Evolutionary conservation across 352 stramenopile species (phyloP).

Genomic region (Bremia lactucae): DNA sequence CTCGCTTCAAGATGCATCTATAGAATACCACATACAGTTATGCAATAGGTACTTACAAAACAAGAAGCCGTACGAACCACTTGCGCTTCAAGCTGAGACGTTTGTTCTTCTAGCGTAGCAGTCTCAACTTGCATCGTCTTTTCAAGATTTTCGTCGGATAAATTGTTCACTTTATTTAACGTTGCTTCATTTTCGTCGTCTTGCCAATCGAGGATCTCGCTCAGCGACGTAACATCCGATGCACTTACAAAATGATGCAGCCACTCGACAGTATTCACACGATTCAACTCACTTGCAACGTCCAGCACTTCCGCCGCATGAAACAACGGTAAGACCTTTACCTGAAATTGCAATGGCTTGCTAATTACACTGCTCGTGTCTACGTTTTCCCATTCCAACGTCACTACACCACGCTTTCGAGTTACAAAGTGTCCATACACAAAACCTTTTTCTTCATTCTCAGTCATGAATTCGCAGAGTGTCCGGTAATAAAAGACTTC

Average conservation of each 20-base stretch:
- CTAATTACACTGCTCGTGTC: constrained; percentile 35
- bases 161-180: constrained; percentile 5
- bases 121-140: constrained; percentile 6
- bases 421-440: constrained; percentile 25
- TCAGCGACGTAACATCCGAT: constrained; percentile 12
- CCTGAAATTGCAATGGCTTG: constrained; percentile 29
- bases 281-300: constrained; percentile 4
- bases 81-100: constrained; percentile 25
- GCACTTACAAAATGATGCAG: constrained; percentile 8
- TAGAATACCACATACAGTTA: not conserved
- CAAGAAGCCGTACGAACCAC: constrained; percentile 17
- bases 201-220: constrained; percentile 14
- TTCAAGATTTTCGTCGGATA: constrained; percentile 1
- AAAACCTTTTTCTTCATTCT: constrained; percentile 1
- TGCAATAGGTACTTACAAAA: not conserved
- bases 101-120: constrained; percentile 12
- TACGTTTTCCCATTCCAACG: constrained; percentile 34
- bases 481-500: constrained; percentile 24
- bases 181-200: constrained; percentile 9
- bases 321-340: constrained; percentile 10
- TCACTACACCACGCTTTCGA: constrained; percentile 12
- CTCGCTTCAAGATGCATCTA: constrained; percentile 28
- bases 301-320: constrained; percentile 4
- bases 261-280: constrained; percentile 10
- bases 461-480: constrained; percentile 14